Evolutionary conservation across 1,284 basidiomycete genomes (phyloP).

Genomic region (Schizopora paradoxa): DNA sequence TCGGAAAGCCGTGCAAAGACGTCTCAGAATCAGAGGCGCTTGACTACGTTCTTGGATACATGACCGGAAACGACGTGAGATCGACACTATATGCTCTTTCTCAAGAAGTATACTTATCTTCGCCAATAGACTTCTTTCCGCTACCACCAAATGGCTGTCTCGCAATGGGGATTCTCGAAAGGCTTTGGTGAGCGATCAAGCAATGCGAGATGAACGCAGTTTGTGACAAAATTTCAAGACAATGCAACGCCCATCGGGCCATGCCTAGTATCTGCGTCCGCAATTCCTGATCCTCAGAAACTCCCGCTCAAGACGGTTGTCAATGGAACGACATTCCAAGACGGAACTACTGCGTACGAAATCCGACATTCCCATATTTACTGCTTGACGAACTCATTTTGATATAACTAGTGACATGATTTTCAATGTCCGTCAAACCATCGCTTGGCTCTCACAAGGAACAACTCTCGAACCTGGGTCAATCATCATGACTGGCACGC

Average conservation of each 20-base stretch:
- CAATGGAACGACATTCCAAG: slow-evolving; percentile 67
- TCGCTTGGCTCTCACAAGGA: slow-evolving; percentile 79
- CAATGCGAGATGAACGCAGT: not conserved
- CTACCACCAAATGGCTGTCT: slow-evolving; percentile 67
- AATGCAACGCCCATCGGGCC: slow-evolving; percentile 76
- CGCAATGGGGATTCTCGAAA: slow-evolving; percentile 85
- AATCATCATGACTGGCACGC: slow-evolving; percentile 77
- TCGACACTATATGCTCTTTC: slow-evolving; percentile 1
- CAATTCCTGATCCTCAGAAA: slow-evolving; percentile 66
- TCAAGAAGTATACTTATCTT: not conserved
- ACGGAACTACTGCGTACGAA: slow-evolving; percentile 65
- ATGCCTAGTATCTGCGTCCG: slow-evolving; percentile 60
- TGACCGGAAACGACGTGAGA: slow-evolving; percentile 71
- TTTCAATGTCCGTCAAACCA: slow-evolving; percentile 65
- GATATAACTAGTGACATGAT: slow-evolving; percentile 57
- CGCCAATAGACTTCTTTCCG: slow-evolving; percentile 65
- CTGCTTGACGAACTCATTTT: not conserved
- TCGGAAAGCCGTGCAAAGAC: slow-evolving; percentile 75
- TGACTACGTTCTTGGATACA: slow-evolving; percentile 79
- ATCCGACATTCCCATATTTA: slow-evolving; percentile 2
- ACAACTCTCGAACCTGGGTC: slow-evolving; percentile 82
- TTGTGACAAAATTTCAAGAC: slow-evolving; percentile 36
- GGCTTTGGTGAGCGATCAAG: slow-evolving; percentile 52
- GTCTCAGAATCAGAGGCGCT: slow-evolving; percentile 72
- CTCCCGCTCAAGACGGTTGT: slow-evolving; percentile 61